Conservation (phyloP, 1,284 basidiomycete species). For the Inonotus hispidus region DNA sequence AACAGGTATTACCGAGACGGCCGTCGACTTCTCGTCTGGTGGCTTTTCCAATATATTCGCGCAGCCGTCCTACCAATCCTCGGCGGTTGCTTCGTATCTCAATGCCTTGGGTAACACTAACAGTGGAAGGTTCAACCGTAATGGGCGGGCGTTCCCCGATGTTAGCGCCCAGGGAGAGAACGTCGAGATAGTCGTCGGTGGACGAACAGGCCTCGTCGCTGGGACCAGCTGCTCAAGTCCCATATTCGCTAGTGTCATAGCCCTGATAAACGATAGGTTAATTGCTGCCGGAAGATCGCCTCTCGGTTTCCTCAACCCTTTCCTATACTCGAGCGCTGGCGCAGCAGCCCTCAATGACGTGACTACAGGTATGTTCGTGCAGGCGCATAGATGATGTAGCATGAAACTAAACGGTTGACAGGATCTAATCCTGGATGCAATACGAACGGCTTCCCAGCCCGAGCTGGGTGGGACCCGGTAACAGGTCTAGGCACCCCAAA, state of each 20-base stretch:
- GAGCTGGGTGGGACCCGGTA: constrained; percentile 33
- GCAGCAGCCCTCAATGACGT: constrained; percentile 29
- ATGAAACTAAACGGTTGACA: not conserved
- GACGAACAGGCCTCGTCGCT: constrained; percentile 23
- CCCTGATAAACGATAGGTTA: constrained; percentile 38
- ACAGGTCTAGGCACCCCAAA: constrained; percentile 34
- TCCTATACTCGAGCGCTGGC: constrained; percentile 29
- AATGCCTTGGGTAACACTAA: constrained; percentile 30
- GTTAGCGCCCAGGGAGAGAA: constrained; percentile 35
- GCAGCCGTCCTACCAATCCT: constrained; percentile 32
- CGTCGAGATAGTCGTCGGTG: constrained; percentile 27
- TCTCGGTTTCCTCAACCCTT: constrained; percentile 41
- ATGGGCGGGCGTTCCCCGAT: constrained; percentile 40
- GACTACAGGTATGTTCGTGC: constrained; percentile 23
- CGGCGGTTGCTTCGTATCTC: constrained; percentile 26
- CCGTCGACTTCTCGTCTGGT: constrained; percentile 33
- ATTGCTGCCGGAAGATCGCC: constrained; percentile 30
- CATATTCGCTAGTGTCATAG: constrained; percentile 34
- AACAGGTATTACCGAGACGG: constrained; percentile 27
- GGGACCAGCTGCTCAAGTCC: constrained; percentile 39
- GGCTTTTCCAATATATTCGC: constrained; percentile 38
- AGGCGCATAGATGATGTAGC: not conserved
- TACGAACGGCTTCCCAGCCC: constrained; percentile 32
- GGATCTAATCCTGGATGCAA: constrained; percentile 25
- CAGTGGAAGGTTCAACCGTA: constrained; percentile 31